Base-by-base conservation (phyloP, 768 basidiomycete genomes). In the Brasilioporus rufonigricans region DNA sequence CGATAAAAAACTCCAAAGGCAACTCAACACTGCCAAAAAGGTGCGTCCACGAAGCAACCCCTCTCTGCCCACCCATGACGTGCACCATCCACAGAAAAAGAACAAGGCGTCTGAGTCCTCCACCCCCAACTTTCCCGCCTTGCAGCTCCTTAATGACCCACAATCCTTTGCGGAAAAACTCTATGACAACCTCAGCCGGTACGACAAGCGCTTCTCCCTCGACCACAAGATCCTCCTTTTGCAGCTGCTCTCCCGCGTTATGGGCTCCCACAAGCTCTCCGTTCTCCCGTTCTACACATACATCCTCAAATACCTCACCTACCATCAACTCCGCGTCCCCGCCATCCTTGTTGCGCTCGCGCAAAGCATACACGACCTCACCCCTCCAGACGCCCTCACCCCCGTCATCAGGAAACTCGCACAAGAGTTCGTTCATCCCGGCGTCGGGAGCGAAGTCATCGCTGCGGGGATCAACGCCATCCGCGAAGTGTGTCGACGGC, bases 191-290 rank as follows among this genome's bases (percentile, higher is more conserved):
- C 75, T 99, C 39, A 84, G 84, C 62, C 80, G 78, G 41, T 85
- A 94, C 71, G 96, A 98, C 79, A 94, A 93, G 70, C 89, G 89
- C n/a, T 93, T 92, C 68, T 90, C 92, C 31, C 82, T 98, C 53
- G 95, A 98, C 63, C 97, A 98, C 78, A 98, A 97, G 74, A 89
- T 99, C 53, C 80, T 98, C 58, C 78, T 98, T 68, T 96, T 98
- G 93, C 93, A 97, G 67, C 87, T 99, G 47, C 82, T 98, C 43
- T 90, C 93, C 5, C 86, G 97, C 44, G 89, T 98, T 33, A 94
- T 93, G 84, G 92, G 92, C 27, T 76, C 82, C 2, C 95, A 98
- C 76, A 95, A 93, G 71, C 85, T 96, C 52, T 93, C 88, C 68
- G 86, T 98, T 36, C 86, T 98, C 40, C 83, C 87, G 2, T 97